Evolutionary conservation across 106 monocot species (phyloP), one percentile per base, ranked within the genome.

Genomic region (Platanthera zijinensis): DNA sequence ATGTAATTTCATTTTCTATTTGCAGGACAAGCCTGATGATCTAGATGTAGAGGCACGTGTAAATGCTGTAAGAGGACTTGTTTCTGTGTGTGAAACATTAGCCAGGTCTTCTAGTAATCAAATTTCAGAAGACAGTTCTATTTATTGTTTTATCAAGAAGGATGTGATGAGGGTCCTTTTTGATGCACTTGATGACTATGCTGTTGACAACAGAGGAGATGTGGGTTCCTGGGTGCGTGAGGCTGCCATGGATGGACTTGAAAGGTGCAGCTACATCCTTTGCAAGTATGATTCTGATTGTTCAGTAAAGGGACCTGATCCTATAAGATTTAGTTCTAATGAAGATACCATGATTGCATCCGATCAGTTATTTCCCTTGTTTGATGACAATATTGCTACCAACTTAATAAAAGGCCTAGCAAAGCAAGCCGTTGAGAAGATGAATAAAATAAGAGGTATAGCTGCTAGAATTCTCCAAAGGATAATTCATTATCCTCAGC

Each of bases 211-310:
- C 47, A 87, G 99, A 90, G 99, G 99, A 81, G 99, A 99, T 85
- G 94, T 99, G 51, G 97, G 99, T 19, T 99, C 99, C 49, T 99
- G 99, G 99, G 94, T 99, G 49, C 94, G 99, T 72, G 89, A 94
- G 72, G 99, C 92, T 79, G 89, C 99, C 51, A 90, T 99, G 82
- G 72, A 81, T 79, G 99, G 85, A 46, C 90, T 99, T 69, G 99
- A 92, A 67, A 86, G 84, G 77, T 94, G 87, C 84, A 81, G 81
- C 15, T 81, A 82, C 53, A 85, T 94, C 11, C 90, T 99, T 48
- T 90, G 94, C 80, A 84, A 78, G 82, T 81, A 88, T 84, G 88
- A 90, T 25, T 80, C 66, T 76, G 19, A 62, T 71, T 18, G n/a
- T 25, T 52, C 53, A n/a, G 57, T 22, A 12, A 86, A 57, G 47